Base-by-base conservation (phyloP, 1,139 yeast species). In the Taiozyma sp. region DNA sequence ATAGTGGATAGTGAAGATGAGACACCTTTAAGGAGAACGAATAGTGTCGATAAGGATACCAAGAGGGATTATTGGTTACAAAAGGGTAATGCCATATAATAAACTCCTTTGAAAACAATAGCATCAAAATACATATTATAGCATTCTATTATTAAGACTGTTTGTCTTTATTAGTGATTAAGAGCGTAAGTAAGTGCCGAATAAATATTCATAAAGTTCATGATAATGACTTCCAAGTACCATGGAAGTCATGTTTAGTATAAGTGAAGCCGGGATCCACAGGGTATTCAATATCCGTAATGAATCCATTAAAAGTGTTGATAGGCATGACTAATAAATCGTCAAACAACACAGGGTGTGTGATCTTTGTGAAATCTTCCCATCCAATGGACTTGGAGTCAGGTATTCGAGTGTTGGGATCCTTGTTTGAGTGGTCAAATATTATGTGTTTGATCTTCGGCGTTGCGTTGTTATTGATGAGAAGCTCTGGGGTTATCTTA, bases 261-360 rank as follows among this genome's bases (percentile, higher is more conserved):
- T 80, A 81, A 1, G 89, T 89, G 71, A 80, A 64, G 6, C 72
- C 71, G 59, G 83, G 78, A 11, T 63, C 59, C 4, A 69, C 67
- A 45, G 74, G 68, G 6, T 88, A 73, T 4, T 87, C 89, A 87
- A 83, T 80, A 55, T 82, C 89, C 8, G 80, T 80, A 14, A 82
- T 85, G 55, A 79, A 87, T 0, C 93, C 93, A 55, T 87, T 81
- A 59, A 86, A 85, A 29, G 84, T 75, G 3, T 89, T 83, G 42
- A 85, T 83, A 14, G 93, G 95, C 47, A 86, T 68, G 0, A 86
- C 74, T 58, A 82, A 62, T 1, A 85, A 81, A 65, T 85, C 91
- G 54, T 84, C 87, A 22, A 83, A 73, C 42, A 77, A 68, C 34
- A 79, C 76, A 0, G 86, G 89, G 52, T 68, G 70, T 47, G 70